These are phyloP conservation scores for Fusarium sp. DNA, from an alignment of 2,329 filamentous ascomycete genomes.

Conservation along the genomic window DNA sequence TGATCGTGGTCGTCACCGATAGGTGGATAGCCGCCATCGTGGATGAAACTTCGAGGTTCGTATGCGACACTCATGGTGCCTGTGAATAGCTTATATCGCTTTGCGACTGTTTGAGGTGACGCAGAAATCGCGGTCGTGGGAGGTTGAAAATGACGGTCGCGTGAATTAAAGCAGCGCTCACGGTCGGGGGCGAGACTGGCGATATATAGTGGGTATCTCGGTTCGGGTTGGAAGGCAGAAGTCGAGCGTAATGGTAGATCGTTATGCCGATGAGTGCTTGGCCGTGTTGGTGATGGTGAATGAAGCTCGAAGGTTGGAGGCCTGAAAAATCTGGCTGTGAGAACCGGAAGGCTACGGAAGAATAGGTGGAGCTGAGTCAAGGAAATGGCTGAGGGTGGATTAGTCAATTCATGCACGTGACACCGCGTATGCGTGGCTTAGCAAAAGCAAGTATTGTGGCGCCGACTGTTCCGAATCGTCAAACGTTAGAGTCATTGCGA, in stretches of 20 bases:
- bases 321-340: conserved; percentile 57
- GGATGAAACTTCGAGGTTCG: conserved; percentile 64
- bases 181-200: background rate
- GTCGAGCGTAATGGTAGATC: conserved; percentile 12
- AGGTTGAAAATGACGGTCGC: conserved; percentile 27
- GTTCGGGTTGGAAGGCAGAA: background rate
- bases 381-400: conserved; percentile 44
- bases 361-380: conserved; percentile 35
- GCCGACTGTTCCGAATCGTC: conserved; percentile 43
- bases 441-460: conserved; percentile 41
- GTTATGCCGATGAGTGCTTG: conserved; percentile 28
- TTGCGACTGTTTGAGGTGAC: conserved; percentile 26
- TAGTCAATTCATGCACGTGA: conserved; percentile 54
- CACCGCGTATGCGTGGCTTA: conserved; percentile 41
- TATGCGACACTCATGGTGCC: conserved; percentile 67
- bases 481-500: conserved; percentile 20
- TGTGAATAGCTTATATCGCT: conserved; percentile 26
- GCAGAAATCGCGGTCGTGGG: conserved; percentile 34
- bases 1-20: conserved; percentile 63
- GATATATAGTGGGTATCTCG: background rate
- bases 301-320: conserved; percentile 48
- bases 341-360: conserved; percentile 48
- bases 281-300: conserved; percentile 36
- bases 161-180: conserved; percentile 12
- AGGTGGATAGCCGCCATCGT: conserved; percentile 63